A percentile compares a stretch with the other conserved stretches of the same genome.
These are phyloP conservation scores for Phellopilus nigrolimitatus DNA, from an alignment of 1,284 basidiomycete genomes.

Conservation along the genomic window DNA sequence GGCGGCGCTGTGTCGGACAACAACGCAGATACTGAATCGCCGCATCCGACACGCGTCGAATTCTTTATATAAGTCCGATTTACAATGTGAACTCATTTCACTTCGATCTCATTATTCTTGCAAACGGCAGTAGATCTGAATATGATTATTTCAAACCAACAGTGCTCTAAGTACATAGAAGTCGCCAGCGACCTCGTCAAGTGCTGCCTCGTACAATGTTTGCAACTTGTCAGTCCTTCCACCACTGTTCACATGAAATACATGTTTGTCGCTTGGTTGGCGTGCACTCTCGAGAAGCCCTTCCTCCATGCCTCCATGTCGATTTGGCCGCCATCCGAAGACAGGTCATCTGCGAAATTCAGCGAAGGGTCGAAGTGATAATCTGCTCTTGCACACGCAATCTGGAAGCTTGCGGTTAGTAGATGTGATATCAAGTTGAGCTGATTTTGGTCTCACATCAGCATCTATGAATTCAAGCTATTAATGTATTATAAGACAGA, in stretches of 20 bases:
- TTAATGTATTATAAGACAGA: background rate
- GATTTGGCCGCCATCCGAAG: constrained; percentile 6
- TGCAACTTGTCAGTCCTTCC: background rate
- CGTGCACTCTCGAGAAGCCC: constrained; percentile 5
- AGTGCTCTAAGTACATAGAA: too few relatives aligned
- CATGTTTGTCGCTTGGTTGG: constrained; percentile 6
- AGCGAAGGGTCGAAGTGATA: constrained; percentile 8
- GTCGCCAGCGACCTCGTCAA: too few relatives aligned
- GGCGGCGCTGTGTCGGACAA: too few relatives aligned
- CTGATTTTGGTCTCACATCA: constrained; percentile 13
- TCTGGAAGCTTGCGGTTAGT: constrained; percentile 4
- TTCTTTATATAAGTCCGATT: too few relatives aligned
- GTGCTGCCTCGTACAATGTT: too few relatives aligned
- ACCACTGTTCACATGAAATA: constrained; percentile 16
- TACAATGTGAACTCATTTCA: too few relatives aligned
- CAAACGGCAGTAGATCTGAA: too few relatives aligned
- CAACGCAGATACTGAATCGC: too few relatives aligned
- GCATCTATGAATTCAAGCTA: constrained; percentile 18
- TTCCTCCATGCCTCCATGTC: constrained; percentile 10
- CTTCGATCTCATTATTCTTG: too few relatives aligned
- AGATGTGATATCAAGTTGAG: background rate
- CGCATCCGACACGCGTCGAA: too few relatives aligned
- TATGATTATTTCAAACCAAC: too few relatives aligned
- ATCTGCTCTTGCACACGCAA: constrained; percentile 15
- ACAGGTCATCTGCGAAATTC: constrained; percentile 6